A percentile compares a stretch with the other conserved stretches of the same genome.
Conservation (phyloP, 169 alveolate species). For the Neospora caninum region DNA sequence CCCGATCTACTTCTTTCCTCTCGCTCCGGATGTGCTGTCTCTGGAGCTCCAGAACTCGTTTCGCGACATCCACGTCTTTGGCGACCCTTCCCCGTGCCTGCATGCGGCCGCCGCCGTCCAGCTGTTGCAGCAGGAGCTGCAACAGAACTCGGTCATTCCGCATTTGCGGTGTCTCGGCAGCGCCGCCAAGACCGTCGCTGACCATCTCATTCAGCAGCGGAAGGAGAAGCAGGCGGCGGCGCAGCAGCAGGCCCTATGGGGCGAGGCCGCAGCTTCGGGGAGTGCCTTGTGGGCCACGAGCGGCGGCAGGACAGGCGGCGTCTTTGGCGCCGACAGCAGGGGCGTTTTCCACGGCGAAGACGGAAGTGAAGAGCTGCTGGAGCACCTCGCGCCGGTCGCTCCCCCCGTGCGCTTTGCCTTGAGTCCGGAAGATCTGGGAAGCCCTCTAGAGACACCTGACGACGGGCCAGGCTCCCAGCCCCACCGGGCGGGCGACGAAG, state of each 20-base stretch:
- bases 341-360: neutral
- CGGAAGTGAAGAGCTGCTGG: neutral
- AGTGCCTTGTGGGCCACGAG: neutral
- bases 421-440: neutral
- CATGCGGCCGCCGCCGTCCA: conserved; percentile 43
- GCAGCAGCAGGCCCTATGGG: conserved; percentile 20
- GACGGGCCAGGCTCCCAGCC: neutral
- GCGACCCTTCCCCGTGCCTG: conserved; percentile 37
- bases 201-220: conserved; percentile 45
- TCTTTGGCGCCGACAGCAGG: neutral
- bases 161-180: conserved; percentile 61
- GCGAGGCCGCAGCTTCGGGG: neutral
- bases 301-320: conserved; percentile 5
- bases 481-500: neutral
- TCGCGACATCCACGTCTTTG: conserved; percentile 42
- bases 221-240: conserved; percentile 58
- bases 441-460: neutral
- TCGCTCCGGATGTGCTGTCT: conserved; percentile 56
- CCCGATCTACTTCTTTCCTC: conserved; percentile 44
- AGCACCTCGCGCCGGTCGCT: neutral
- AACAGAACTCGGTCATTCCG: conserved; percentile 41
- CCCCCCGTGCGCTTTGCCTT: conserved; percentile 31
- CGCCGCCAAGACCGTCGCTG: conserved; percentile 61
- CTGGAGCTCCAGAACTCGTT: conserved; percentile 52
- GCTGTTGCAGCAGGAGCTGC: conserved; percentile 64